phyloP scores from a whole-genome alignment of 306 rosid species.

The Fragaria nilgerrensis region DNA sequence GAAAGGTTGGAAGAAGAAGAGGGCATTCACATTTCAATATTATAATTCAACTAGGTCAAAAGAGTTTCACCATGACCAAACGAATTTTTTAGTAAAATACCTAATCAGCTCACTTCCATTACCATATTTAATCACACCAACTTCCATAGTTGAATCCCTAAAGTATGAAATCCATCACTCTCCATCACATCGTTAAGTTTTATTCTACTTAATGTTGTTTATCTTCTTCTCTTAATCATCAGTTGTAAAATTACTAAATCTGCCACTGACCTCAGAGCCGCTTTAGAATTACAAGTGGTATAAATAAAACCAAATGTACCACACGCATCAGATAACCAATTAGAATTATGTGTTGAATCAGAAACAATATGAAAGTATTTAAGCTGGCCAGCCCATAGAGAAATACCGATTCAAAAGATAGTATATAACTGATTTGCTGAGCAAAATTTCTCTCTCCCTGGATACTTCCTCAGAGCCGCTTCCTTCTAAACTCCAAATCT shows the following conservation, averaged over 20 bases:
- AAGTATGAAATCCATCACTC: neutral
- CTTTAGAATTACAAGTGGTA: neutral
- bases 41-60: neutral
- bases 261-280: neutral
- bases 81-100: neutral
- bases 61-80: neutral
- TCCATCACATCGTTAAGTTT: neutral
- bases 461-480: conserved; percentile 82
- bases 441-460: conserved; percentile 88
- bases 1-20: neutral
- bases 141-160: neutral
- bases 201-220: neutral
- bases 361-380: conserved; percentile 1
- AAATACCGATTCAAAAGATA: conserved; percentile 73
- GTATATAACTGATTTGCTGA: conserved; percentile 84
- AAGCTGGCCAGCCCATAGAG: neutral
- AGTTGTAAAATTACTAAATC: neutral
- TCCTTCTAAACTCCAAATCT: conserved; percentile 91
- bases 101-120: neutral
- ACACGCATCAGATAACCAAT: neutral
- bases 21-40: neutral
- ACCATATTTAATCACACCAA: conserved; percentile 2
- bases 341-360: neutral
- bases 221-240: neutral
- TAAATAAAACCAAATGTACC: neutral